Conservation (phyloP, 352 stramenopile species). For the Phytophthora macrochlamydospora region DNA sequence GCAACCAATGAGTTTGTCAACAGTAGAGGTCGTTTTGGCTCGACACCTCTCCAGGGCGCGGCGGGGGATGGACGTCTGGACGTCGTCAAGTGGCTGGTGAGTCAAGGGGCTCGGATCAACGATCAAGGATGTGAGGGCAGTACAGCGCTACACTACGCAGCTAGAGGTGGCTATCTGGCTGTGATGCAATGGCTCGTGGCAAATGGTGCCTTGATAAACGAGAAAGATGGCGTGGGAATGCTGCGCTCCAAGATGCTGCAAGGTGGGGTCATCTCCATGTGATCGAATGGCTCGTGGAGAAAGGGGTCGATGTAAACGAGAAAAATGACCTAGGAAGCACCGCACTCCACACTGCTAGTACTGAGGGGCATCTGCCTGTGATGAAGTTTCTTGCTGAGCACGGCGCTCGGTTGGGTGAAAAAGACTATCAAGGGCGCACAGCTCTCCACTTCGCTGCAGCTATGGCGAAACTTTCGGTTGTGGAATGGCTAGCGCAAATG, state of each 20-base stretch:
- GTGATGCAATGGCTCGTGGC: not conserved
- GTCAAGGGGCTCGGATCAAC: not conserved
- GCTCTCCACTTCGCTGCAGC: not conserved
- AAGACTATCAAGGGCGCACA: not conserved
- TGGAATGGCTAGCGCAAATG: not conserved
- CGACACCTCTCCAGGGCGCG: not conserved
- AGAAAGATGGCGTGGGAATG: not conserved
- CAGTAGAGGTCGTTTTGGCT: not conserved
- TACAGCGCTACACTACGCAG: not conserved
- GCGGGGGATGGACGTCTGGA: not conserved
- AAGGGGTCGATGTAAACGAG: conserved; percentile 1
- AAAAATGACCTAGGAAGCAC: not conserved
- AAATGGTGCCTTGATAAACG: not conserved
- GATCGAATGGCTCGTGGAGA: conserved; percentile 6
- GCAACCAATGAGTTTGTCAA: not conserved
- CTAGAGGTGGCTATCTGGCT: not conserved
- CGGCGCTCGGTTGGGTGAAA: not conserved
- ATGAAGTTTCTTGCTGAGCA: not conserved
- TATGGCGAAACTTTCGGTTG: not conserved
- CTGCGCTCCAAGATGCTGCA: conserved; percentile 3
- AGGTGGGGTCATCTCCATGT: not conserved
- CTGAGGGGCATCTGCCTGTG: not conserved
- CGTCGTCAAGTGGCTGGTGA: conserved; percentile 4
- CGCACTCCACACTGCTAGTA: too few species aligned
- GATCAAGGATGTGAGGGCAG: not conserved